Evolutionary conservation across 1,139 yeast genomes (phyloP).

Genomic region (Geotrichum candidum): DNA sequence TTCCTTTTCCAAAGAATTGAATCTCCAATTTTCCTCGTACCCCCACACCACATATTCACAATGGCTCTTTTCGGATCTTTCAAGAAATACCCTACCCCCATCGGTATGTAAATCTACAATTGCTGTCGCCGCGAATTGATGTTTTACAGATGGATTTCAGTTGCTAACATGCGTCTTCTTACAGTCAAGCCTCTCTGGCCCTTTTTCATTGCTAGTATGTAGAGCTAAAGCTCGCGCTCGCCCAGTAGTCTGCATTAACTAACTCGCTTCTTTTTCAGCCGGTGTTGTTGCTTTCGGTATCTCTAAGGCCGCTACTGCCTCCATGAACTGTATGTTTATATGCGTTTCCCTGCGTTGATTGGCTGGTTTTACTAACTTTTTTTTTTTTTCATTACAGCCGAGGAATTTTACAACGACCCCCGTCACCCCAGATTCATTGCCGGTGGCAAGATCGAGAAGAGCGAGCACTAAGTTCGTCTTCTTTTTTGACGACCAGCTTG

Average conservation of each 20-base stretch:
- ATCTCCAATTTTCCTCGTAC: neutral
- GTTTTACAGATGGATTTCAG: neutral
- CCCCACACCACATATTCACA: neutral
- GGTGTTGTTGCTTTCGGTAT: constrained; percentile 51
- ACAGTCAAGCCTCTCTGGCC: constrained; percentile 61
- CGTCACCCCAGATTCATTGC: constrained; percentile 65
- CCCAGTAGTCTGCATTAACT: neutral
- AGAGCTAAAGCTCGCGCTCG: neutral
- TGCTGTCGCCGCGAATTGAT: neutral
- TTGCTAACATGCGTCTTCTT: constrained; percentile 6
- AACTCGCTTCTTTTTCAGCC: constrained; percentile 18
- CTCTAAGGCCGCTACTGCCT: constrained; percentile 51
- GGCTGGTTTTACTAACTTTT: neutral
- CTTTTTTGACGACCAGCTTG: neutral
- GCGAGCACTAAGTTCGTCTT: constrained; percentile 36
- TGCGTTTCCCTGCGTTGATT: neutral
- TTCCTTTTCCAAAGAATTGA: neutral
- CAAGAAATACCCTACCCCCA: constrained; percentile 47
- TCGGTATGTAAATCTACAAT: constrained; percentile 26
- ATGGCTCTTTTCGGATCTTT: constrained; percentile 19
- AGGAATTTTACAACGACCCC: constrained; percentile 69
- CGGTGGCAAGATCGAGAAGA: constrained; percentile 44
- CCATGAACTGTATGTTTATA: constrained; percentile 41
- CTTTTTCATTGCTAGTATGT: constrained; percentile 54
- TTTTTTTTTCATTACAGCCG: constrained; percentile 24